Evolutionary conservation across 2,329 filamentous ascomycete genomes (phyloP).

Genomic region (Sarocladium brachiariae): DNA sequence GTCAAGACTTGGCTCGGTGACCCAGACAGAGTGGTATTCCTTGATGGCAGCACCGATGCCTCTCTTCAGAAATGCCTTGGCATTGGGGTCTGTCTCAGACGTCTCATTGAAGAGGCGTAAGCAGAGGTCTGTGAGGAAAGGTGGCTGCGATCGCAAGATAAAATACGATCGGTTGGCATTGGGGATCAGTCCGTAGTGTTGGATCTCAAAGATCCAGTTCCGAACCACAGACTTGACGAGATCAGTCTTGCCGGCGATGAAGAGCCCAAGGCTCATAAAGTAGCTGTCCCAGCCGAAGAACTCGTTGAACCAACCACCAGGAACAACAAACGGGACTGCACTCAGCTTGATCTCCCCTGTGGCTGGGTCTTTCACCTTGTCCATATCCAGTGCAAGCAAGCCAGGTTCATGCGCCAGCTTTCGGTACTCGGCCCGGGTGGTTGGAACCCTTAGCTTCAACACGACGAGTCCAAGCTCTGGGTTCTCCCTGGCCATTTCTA

Average conservation of each 20-base stretch:
- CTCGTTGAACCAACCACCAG: constrained; percentile 95
- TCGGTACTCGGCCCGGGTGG: constrained; percentile 73
- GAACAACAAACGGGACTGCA: constrained; percentile 89
- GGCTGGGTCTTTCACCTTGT: constrained; percentile 56
- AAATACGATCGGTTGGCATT: constrained; percentile 97
- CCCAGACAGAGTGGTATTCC: constrained; percentile 90
- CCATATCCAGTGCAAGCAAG: constrained; percentile 82
- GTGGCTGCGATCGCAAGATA: constrained; percentile 85
- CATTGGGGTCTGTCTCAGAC: constrained; percentile 66
- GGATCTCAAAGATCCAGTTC: constrained; percentile 97
- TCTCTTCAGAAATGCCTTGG: constrained; percentile 70
- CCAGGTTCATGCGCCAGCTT: constrained; percentile 83
- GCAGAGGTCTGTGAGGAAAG: constrained; percentile 95
- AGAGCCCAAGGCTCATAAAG: constrained; percentile 87
- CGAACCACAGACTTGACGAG: constrained; percentile 89
- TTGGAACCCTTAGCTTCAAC: constrained; percentile 64
- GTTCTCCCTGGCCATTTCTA: constrained; percentile 63
- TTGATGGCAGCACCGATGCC: constrained; percentile 90
- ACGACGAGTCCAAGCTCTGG: constrained; percentile 87
- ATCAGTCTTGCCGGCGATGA: constrained; percentile 77
- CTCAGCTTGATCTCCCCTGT: constrained; percentile 64
- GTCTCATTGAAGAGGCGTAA: constrained; percentile 89
- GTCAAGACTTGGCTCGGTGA: constrained; percentile 68
- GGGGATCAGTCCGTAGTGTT: constrained; percentile 95
- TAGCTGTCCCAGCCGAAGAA: constrained; percentile 98